phyloP scores from a whole-genome alignment of 257 asterid species.

The Schizonepeta tenuifolia region DNA sequence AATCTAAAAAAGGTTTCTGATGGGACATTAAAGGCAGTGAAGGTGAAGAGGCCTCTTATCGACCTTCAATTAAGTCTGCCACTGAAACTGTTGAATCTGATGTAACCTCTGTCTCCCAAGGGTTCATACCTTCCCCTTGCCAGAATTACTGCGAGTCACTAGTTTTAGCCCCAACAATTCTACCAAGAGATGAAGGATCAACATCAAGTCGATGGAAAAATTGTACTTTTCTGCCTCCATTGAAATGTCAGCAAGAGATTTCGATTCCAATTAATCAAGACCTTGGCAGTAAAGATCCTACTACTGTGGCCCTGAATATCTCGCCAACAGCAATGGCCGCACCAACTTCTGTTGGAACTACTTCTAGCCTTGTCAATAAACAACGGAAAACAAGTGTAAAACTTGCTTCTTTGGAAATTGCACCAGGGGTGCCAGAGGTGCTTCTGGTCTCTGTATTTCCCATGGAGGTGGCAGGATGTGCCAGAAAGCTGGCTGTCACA shows the following conservation, averaged over 20 bases:
- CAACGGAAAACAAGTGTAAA: conserved; percentile 43
- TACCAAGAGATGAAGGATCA: conserved; percentile 64
- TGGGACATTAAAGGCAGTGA: conserved; percentile 30
- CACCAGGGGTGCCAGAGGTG: conserved; percentile 70
- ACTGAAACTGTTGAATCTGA: conserved; percentile 58
- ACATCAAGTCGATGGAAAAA: conserved; percentile 63
- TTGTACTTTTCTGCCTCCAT: conserved; percentile 51
- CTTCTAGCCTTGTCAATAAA: conserved; percentile 31
- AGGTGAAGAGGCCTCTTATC: conserved; percentile 39
- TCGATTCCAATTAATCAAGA: conserved; percentile 22
- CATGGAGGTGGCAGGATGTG: conserved; percentile 79
- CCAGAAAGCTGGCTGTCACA: conserved; percentile 57
- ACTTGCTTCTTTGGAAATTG: conserved; percentile 57
- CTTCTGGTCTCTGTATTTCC: conserved; percentile 68
- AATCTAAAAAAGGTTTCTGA: conserved; percentile 25
- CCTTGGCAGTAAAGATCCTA: conserved; percentile 20
- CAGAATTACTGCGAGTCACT: conserved; percentile 35
- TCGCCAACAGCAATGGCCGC: conserved; percentile 14
- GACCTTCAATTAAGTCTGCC: conserved; percentile 64
- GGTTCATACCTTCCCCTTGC: conserved; percentile 25
- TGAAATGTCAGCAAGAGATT: conserved; percentile 24
- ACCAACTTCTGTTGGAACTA: conserved; percentile 23
- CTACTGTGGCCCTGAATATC: conserved; percentile 40
- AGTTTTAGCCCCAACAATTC: conserved; percentile 28
- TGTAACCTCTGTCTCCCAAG: conserved; percentile 45